Base-by-base conservation (phyloP, 495 filamentous ascomycete species). In the Penicillium lividum region DNA sequence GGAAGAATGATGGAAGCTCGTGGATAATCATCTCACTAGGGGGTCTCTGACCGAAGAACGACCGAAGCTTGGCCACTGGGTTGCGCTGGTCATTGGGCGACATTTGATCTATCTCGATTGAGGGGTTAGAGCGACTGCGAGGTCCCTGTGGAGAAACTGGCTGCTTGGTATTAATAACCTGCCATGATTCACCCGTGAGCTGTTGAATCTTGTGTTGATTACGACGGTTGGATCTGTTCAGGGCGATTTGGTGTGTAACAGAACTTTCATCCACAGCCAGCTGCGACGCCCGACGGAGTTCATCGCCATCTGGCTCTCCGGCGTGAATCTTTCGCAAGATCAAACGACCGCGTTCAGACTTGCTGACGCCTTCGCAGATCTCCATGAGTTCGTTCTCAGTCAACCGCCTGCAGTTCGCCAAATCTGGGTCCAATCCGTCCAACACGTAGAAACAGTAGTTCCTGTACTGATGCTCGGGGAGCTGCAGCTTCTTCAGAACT, bases 21-120 rank as follows among this genome's bases (percentile, higher is more conserved):
- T 92, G 92, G 47, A 93, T 94, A 67, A 99, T 98, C 76, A 99
- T 82, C 76, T 98, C 95, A 71, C 92, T 97, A 3, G 95, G 95
- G 16, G 94, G 94, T 65, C 94, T 80, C 56, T 92, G 85, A 51
- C 95, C 94, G 66, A 95, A 91, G 80, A 97, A 97, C 54, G 78
- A 76, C 62, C 86, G 80, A 67, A 93, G 70, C 75, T 87, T 82
- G 67, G 84, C 69, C 63, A 82, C 69, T 44, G 75, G 61, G 59
- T 79, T 66, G 66, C 84, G 75, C 69, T 83, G 76, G 51, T 64
- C 63, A 48, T 66, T 69, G 4, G 72, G 56, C 6, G 68, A 69
- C 27, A 77, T 73, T 42, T 73, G 59, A 29, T 78, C 74, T 34
- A 81, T 77, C 6, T 82, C 78, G 56, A 82, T 40, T 81, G 77